Evolutionary conservation across 2,329 filamentous ascomycete species (phyloP).

Genomic region (Penicillium sp.): DNA sequence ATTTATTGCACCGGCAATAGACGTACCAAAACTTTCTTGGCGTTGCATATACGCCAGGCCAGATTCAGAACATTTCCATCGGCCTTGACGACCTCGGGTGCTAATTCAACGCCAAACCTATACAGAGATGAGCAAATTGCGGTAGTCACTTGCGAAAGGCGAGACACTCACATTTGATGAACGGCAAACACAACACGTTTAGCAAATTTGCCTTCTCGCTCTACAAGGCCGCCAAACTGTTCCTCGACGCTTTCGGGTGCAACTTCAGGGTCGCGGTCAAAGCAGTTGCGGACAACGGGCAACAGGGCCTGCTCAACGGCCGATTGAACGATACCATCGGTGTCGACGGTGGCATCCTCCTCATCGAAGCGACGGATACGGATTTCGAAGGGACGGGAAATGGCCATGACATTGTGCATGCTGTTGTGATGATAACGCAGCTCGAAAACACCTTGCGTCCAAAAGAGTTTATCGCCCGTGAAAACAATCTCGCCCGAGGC

Average conservation of each 20-base stretch:
- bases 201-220: constrained; percentile 82
- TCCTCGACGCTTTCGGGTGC: constrained; percentile 75
- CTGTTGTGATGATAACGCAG: constrained; percentile 95
- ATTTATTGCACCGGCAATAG: not conserved
- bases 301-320: constrained; percentile 73
- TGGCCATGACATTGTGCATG: constrained; percentile 86
- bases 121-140: constrained; percentile 7
- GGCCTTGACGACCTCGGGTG: constrained; percentile 82
- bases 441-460: constrained; percentile 93
- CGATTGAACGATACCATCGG: constrained; percentile 56
- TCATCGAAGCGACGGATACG: constrained; percentile 75
- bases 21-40: constrained; percentile 86
- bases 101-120: constrained; percentile 86
- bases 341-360: constrained; percentile 57
- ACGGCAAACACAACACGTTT: constrained; percentile 89
- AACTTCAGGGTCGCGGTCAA: constrained; percentile 86
- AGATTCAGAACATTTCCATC: constrained; percentile 87
- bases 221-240: constrained; percentile 75
- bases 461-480: constrained; percentile 89
- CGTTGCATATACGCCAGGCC: constrained; percentile 91
- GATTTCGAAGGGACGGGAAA: constrained; percentile 90
- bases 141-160: no score
- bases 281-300: constrained; percentile 81
- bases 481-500: constrained; percentile 80
- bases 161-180: constrained; percentile 67